A percentile compares a stretch with the other conserved stretches of the same genome.
phyloP scores from a whole-genome alignment of 768 basidiomycete genomes.

The Boletus edulis region DNA sequence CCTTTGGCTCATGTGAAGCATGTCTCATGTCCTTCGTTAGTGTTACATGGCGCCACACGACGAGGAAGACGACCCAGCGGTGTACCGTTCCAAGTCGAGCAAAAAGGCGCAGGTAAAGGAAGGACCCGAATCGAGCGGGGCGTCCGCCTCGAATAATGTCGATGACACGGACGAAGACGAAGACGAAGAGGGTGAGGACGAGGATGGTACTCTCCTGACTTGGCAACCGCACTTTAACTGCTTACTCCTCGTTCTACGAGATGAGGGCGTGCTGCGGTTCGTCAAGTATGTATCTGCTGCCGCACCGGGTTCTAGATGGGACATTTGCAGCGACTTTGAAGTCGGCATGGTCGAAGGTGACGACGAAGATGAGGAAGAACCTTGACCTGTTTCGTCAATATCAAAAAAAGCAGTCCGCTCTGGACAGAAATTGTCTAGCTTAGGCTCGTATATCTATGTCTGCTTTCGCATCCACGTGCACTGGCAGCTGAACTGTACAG shows the following conservation, averaged over 20 bases:
- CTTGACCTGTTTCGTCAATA: neutral
- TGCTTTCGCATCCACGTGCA: too few species aligned
- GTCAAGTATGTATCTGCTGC: slow-evolving; percentile 93
- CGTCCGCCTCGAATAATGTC: slow-evolving; percentile 11
- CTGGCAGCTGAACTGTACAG: too few species aligned
- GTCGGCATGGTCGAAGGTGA: slow-evolving; percentile 75
- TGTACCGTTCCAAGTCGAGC: slow-evolving; percentile 70
- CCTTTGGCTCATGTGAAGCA: neutral
- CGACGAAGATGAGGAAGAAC: slow-evolving; percentile 30
- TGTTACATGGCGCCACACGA: slow-evolving; percentile 96
- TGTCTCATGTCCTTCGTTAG: slow-evolving; percentile 33
- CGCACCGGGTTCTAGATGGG: slow-evolving; percentile 91
- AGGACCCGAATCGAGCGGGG: slow-evolving; percentile 8
- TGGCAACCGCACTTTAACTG: slow-evolving; percentile 90
- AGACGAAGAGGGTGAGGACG: slow-evolving; percentile 47
- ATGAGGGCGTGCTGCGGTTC: slow-evolving; percentile 91
- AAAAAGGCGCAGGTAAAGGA: slow-evolving; percentile 30
- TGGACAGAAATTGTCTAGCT: neutral
- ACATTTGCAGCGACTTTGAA: slow-evolving; percentile 89
- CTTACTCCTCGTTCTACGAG: slow-evolving; percentile 83
- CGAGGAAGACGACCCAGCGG: slow-evolving; percentile 92
- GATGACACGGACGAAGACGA: slow-evolving; percentile 29
- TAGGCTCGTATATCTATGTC: too few species aligned
- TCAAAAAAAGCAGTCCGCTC: neutral
- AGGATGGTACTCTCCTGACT: slow-evolving; percentile 77